These are phyloP conservation scores for Trichoderma atroviride DNA, from an alignment of 2,329 filamentous ascomycete genomes.

Conservation along the genomic window DNA sequence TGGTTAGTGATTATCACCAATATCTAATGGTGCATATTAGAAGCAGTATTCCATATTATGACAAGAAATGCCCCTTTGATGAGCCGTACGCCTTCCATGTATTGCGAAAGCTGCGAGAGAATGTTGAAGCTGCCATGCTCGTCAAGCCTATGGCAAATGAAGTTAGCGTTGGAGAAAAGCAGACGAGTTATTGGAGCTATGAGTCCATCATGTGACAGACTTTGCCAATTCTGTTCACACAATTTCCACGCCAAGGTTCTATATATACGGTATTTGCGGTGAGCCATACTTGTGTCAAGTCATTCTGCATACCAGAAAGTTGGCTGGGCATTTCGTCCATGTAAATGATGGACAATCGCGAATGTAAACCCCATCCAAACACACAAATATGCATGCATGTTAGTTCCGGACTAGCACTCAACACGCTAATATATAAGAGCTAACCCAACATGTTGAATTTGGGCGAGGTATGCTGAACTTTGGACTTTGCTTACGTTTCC, in stretches of 20 bases:
- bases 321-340: not conserved
- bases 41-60: not conserved
- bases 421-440: not conserved
- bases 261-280: not conserved
- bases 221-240: not conserved
- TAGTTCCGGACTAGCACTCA: not conserved
- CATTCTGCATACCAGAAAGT: not conserved
- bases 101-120: not conserved
- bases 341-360: not conserved
- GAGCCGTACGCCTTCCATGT: not conserved
- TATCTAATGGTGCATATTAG: not conserved
- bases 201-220: slow-evolving; percentile 6
- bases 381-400: not conserved
- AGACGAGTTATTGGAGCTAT: not conserved
- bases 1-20: not conserved
- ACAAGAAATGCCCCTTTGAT: not conserved
- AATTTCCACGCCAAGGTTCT: not conserved
- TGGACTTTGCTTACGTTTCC: not conserved
- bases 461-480: not conserved
- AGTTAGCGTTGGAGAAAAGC: not conserved
- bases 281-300: not conserved
- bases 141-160: not conserved
- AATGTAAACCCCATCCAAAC: not conserved
- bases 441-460: not conserved
- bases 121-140: not conserved